A percentile compares a stretch with the other conserved stretches of the same genome.
phyloP scores from a whole-genome alignment of 495 filamentous ascomycete species.

The Penicillium psychrofluorescens region DNA sequence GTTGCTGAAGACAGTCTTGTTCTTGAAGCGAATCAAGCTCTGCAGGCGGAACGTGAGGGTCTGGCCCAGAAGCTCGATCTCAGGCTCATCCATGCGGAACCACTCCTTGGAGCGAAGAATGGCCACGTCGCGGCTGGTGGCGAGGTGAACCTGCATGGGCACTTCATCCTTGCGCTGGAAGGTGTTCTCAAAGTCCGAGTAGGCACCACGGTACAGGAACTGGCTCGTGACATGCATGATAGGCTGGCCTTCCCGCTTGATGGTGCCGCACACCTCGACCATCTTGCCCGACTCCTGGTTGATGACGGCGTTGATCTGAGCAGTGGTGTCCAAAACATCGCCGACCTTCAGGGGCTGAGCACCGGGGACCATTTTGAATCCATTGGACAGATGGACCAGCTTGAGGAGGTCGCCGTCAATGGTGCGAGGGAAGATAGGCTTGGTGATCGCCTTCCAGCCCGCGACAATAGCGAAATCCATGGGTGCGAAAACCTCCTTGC shows the following conservation, averaged over 20 bases:
- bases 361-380: conserved; percentile 96
- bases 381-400: conserved; percentile 91
- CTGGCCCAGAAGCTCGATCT: conserved; percentile 79
- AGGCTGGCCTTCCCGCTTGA: conserved; percentile 74
- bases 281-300: conserved; percentile 98
- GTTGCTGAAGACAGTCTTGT: conserved; percentile 82
- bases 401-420: conserved; percentile 94
- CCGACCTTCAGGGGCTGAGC: conserved; percentile 91
- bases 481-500: conserved; percentile 88
- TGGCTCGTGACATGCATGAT: conserved; percentile 99
- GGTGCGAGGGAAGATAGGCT: conserved; percentile 91
- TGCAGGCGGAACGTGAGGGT: conserved; percentile 95
- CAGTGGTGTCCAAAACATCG: conserved; percentile 86
- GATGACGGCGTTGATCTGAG: conserved; percentile 94
- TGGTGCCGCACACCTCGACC: conserved; percentile 97
- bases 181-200: conserved; percentile 92
- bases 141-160: conserved; percentile 87
- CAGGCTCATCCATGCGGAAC: conserved; percentile 77
- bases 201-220: conserved; percentile 90
- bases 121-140: conserved; percentile 81
- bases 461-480: conserved; percentile 99
- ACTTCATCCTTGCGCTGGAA: conserved; percentile 97
- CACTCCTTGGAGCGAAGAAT: conserved; percentile 94
- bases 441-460: conserved; percentile 98
- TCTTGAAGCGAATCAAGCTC: conserved; percentile 88